Conservation (phyloP, 2,329 filamentous ascomycete species). For the Pyrenophora seminiperda region DNA sequence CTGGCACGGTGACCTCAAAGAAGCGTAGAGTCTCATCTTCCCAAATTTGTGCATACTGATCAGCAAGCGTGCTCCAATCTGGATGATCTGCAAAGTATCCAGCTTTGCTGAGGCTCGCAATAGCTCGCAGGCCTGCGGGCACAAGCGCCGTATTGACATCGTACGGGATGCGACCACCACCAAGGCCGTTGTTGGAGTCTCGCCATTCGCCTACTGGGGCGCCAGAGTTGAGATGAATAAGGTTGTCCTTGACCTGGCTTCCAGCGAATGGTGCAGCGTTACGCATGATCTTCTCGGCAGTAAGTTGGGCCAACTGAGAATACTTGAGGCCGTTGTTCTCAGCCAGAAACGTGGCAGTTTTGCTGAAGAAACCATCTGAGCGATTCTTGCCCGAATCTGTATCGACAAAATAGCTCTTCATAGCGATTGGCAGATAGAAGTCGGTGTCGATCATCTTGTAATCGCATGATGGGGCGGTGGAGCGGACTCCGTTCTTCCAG, state of each 20-base stretch:
- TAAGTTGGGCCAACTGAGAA: slow-evolving; percentile 57
- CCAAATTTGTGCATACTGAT: slow-evolving; percentile 60
- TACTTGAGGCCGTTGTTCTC: slow-evolving; percentile 62
- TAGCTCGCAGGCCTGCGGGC: slow-evolving; percentile 65
- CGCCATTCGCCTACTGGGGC: slow-evolving; percentile 67
- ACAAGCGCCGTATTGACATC: slow-evolving; percentile 68
- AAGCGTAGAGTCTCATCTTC: slow-evolving; percentile 65
- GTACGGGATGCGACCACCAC: slow-evolving; percentile 67
- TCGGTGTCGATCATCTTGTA: slow-evolving; percentile 69
- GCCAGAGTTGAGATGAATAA: slow-evolving; percentile 62
- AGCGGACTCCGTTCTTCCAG: slow-evolving; percentile 57
- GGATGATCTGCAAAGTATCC: slow-evolving; percentile 59
- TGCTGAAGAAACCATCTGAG: slow-evolving; percentile 46
- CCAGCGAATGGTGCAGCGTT: slow-evolving; percentile 60
- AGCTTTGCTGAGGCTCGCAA: slow-evolving; percentile 57
- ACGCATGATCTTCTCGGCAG: slow-evolving; percentile 64
- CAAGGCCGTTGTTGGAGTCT: slow-evolving; percentile 65
- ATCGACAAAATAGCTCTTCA: slow-evolving; percentile 64
- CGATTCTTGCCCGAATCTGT: slow-evolving; percentile 51
- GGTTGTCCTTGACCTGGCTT: slow-evolving; percentile 58
- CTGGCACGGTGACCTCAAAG: slow-evolving; percentile 57
- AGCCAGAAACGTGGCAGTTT: slow-evolving; percentile 56
- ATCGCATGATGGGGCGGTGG: slow-evolving; percentile 60
- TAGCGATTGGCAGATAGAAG: slow-evolving; percentile 63
- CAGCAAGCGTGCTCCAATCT: slow-evolving; percentile 54